Conservation (phyloP, 352 stramenopile species). For the Phytophthora sojae region DNA sequence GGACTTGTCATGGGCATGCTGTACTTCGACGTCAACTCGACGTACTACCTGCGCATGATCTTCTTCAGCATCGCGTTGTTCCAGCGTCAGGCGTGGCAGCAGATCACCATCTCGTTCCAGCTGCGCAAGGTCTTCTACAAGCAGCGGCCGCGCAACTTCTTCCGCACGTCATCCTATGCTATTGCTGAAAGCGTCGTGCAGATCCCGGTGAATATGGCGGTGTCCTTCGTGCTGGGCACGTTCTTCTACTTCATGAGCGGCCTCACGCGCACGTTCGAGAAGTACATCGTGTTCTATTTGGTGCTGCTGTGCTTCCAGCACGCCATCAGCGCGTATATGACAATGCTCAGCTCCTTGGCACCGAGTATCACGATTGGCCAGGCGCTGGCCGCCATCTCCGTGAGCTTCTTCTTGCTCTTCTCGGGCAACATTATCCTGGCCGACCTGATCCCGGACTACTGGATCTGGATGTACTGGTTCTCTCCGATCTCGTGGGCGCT, state of each 20-base stretch:
- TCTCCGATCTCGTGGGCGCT: slow-evolving; percentile 66
- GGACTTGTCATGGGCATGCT: slow-evolving; percentile 86
- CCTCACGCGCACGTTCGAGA: slow-evolving; percentile 60
- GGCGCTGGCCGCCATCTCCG: slow-evolving; percentile 54
- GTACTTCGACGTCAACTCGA: slow-evolving; percentile 64
- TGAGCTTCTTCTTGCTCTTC: slow-evolving; percentile 77
- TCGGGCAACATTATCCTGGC: slow-evolving; percentile 84
- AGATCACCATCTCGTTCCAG: slow-evolving; percentile 75
- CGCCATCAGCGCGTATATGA: slow-evolving; percentile 74
- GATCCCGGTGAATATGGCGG: slow-evolving; percentile 76
- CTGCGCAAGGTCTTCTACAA: slow-evolving; percentile 92
- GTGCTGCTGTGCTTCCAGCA: slow-evolving; percentile 85
- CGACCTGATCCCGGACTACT: slow-evolving; percentile 73
- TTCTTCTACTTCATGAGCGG: slow-evolving; percentile 93
- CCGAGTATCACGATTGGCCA: slow-evolving; percentile 68
- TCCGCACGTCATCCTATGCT: slow-evolving; percentile 83
- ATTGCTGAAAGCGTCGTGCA: slow-evolving; percentile 73
- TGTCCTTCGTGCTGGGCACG: slow-evolving; percentile 63
- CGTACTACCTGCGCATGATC: slow-evolving; percentile 77
- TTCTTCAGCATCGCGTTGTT: slow-evolving; percentile 78
- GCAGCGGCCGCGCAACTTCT: slow-evolving; percentile 91
- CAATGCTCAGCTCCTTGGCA: slow-evolving; percentile 59
- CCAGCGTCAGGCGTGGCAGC: slow-evolving; percentile 77
- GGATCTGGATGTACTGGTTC: slow-evolving; percentile 87
- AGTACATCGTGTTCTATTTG: slow-evolving; percentile 83